These are phyloP conservation scores for Nothophytophthora sp. DNA, from an alignment of 352 stramenopile species.

Conservation along the genomic window DNA sequence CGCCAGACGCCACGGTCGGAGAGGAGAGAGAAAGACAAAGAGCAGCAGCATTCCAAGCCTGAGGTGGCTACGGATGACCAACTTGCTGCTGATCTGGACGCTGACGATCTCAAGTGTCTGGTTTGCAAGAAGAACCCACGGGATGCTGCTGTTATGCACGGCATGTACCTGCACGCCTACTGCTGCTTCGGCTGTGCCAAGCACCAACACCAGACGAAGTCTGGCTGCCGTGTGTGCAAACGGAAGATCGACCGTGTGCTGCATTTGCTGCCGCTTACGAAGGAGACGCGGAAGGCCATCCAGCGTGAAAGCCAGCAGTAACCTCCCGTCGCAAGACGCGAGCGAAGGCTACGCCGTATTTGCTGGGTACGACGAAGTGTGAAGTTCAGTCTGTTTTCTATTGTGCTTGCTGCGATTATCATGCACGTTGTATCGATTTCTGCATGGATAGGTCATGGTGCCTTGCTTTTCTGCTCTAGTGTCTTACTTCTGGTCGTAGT, in stretches of 20 bases:
- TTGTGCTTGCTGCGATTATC: no score
- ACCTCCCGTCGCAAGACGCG: no score
- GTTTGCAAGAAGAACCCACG: conserved; percentile 61
- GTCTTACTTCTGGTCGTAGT: conserved; percentile 32
- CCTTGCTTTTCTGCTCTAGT: neutral
- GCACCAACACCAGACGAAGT: conserved; percentile 47
- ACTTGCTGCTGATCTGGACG: conserved; percentile 24
- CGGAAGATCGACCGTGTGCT: conserved; percentile 81
- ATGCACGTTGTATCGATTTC: neutral
- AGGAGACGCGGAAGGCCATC: conserved; percentile 46
- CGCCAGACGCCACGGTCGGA: conserved; percentile 17
- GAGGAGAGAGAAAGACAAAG: no score
- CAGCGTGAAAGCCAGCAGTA: conserved; percentile 21
- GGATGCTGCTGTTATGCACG: conserved; percentile 70
- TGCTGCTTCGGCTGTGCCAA: conserved; percentile 82
- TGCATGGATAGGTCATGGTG: no score
- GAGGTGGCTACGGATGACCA: conserved; percentile 21
- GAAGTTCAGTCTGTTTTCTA: no score
- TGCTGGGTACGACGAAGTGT: no score
- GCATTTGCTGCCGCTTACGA: conserved; percentile 69
- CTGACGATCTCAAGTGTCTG: conserved; percentile 70
- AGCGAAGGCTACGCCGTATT: no score
- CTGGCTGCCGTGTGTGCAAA: conserved; percentile 72
- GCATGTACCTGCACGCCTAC: conserved; percentile 83
- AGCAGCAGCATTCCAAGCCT: no score